Evolutionary conservation across 1,284 basidiomycete species (phyloP).

Genomic region (Wallemia ichthyophaga): DNA sequence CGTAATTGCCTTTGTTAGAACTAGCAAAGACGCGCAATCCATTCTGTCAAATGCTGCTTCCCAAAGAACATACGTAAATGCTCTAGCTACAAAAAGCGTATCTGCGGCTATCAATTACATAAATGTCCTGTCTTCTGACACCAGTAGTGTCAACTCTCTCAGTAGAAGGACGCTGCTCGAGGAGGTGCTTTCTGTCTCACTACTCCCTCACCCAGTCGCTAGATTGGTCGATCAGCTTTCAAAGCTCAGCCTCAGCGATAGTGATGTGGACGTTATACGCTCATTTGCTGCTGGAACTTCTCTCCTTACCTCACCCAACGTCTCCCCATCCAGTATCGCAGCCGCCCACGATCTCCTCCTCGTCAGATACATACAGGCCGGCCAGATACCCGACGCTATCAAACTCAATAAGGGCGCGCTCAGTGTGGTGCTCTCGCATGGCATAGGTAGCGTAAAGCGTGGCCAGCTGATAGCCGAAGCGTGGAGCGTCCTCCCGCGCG

Average conservation of each 20-base stretch:
- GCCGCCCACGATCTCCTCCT: conserved; percentile 1
- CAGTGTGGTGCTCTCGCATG: background rate
- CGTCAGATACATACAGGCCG: background rate
- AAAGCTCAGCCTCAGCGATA: background rate
- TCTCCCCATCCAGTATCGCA: background rate
- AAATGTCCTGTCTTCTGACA: background rate
- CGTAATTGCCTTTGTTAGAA: background rate
- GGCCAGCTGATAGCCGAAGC: background rate
- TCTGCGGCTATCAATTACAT: background rate
- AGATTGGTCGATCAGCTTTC: background rate
- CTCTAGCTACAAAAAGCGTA: background rate
- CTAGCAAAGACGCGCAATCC: background rate
- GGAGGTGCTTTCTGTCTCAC: background rate
- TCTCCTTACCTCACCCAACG: background rate
- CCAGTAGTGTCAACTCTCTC: background rate
- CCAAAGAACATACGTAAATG: background rate
- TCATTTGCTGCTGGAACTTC: background rate
- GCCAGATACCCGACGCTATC: background rate
- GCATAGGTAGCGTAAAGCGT: background rate
- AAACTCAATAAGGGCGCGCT: background rate
- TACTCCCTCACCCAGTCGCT: background rate
- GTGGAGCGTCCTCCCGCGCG: background rate
- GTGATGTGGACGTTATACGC: background rate
- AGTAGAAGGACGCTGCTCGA: background rate
- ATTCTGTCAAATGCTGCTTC: background rate